These are phyloP conservation scores for Penicillium canescens DNA, from an alignment of 495 filamentous ascomycete genomes.

Conservation along the genomic window DNA sequence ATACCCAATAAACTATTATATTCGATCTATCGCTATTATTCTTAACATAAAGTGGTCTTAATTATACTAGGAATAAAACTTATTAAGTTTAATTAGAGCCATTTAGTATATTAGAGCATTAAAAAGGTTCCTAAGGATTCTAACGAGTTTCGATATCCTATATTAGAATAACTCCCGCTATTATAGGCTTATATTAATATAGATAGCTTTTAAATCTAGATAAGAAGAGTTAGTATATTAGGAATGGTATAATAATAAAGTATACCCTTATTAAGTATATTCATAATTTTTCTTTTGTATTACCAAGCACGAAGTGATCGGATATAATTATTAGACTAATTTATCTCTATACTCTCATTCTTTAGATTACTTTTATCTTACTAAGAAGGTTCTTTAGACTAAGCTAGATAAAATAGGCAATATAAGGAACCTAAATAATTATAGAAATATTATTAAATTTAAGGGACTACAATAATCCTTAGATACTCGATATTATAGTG, in stretches of 20 bases:
- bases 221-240: not conserved
- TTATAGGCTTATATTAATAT: not conserved
- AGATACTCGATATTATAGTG: constrained; percentile 1
- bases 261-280: not conserved
- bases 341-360: not conserved
- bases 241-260: not conserved
- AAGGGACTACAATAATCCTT: constrained; percentile 1
- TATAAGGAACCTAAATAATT: not conserved
- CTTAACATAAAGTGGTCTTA: not conserved
- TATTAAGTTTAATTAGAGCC: not conserved
- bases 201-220: not conserved
- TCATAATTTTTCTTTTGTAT: not conserved
- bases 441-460: constrained; percentile 1
- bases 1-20: no score
- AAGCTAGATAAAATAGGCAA: constrained; percentile 2
- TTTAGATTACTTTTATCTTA: constrained; percentile 1
- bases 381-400: constrained; percentile 3
- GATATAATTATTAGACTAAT: not conserved
- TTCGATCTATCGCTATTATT: no score
- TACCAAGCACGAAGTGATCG: not conserved
- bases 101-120: not conserved
- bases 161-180: not conserved
- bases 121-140: not conserved
- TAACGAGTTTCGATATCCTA: not conserved
- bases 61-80: not conserved